Base-by-base conservation (phyloP, 2,329 filamentous ascomycete species). In the Zopfia rhizophila region DNA sequence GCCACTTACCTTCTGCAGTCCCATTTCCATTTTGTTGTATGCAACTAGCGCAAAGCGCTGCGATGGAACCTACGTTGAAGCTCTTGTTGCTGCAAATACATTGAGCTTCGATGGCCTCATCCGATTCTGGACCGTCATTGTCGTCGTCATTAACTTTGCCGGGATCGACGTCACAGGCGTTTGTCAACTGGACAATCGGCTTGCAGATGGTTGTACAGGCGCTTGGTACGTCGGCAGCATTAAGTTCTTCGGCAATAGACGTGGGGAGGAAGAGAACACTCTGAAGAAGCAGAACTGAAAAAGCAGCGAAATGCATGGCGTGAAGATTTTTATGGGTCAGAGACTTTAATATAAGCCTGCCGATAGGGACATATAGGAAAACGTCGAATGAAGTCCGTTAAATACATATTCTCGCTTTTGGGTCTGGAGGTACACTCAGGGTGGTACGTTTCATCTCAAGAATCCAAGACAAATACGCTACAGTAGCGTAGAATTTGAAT, bases 61-160 rank as follows among this genome's bases (percentile, higher is more conserved):
- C 37, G 22, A 39, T 39, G 21, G 37, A 14, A 39, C 23, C 37
- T 17, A 39, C 37, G 37, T 39, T 19, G 37, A 39, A 39, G 13
- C 37, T 39, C 37, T 39, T 39, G 37, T 39, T 39, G 12, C 21
- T 39, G 37, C 37, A 39, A 18, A 39, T 39, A 17, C 37, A 39
- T 39, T 39, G 37, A 29, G 37, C 37, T 30, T 39, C 37, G 23
- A 39, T 39, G 37, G 37, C 14, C 37, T 39, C 37, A 13, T 39
- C 37, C 37, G 23, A 22, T 39, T 39, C 37, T 30, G 22, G 23
- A 19, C 37, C 22, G 7, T 39, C 14, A 23, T 39, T 21, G 5
- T 39, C 37, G 12, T 19, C 24, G 5, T 5, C 7, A 13, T 39
- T 22, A 25, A 29, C 24, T 39, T 39, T 39, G 22, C 23, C 37